Conservation (phyloP, 2,329 filamentous ascomycete genomes). For the Cytospora chrysosperma region DNA sequence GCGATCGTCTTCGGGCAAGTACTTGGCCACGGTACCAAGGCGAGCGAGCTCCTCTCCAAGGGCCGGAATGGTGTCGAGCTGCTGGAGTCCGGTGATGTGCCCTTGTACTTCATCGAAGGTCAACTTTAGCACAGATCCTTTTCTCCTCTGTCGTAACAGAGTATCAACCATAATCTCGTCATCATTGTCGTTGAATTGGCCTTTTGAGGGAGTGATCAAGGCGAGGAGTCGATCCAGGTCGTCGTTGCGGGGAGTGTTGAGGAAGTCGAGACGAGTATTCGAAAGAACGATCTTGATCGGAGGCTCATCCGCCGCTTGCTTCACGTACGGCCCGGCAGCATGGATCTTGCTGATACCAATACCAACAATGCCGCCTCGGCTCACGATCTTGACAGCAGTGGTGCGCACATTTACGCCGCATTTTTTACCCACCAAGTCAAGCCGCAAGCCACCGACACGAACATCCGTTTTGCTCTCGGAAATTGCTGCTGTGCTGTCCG, state of each 20-base stretch:
- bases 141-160: conserved; percentile 77
- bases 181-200: conserved; percentile 80
- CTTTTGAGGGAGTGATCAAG: conserved; percentile 86
- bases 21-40: conserved; percentile 86
- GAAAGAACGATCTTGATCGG: conserved; percentile 62
- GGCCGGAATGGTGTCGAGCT: conserved; percentile 65
- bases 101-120: conserved; percentile 64
- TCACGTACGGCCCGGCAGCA: conserved; percentile 67
- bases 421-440: conserved; percentile 74
- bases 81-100: conserved; percentile 60
- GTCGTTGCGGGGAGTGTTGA: conserved; percentile 68
- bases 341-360: conserved; percentile 74
- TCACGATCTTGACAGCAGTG: conserved; percentile 78
- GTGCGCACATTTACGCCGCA: conserved; percentile 74
- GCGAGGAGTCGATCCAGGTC: conserved; percentile 82
- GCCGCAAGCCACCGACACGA: conserved; percentile 71
- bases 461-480: conserved; percentile 69
- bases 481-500: conserved; percentile 45
- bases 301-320: conserved; percentile 52
- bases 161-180: conserved; percentile 96
- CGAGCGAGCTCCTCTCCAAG: conserved; percentile 78
- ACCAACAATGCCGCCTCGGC: conserved; percentile 69
- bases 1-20: conserved; percentile 91
- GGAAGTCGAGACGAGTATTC: conserved; percentile 70
- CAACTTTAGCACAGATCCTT: conserved; percentile 77